These are phyloP conservation scores for Calonectria multiphialidica DNA, from an alignment of 2,329 filamentous ascomycete genomes.

Conservation along the genomic window DNA sequence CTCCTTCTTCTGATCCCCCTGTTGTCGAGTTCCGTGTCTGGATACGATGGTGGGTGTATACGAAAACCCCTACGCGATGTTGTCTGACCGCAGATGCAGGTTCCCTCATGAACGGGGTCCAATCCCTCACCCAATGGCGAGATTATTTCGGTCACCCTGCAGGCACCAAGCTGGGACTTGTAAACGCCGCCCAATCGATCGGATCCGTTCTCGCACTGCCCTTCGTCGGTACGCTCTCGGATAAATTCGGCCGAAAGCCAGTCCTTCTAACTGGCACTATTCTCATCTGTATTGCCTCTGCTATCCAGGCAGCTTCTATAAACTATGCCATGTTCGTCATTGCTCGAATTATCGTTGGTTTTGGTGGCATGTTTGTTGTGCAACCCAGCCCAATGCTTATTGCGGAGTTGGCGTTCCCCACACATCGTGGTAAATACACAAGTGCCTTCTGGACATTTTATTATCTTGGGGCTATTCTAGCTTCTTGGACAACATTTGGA, in stretches of 20 bases:
- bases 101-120: constrained; percentile 55
- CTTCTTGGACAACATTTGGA: constrained; percentile 54
- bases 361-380: constrained; percentile 44
- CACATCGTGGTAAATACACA: constrained; percentile 48
- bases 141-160: constrained; percentile 51
- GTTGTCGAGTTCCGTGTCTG: constrained; percentile 54
- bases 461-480: constrained; percentile 52
- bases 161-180: constrained; percentile 45
- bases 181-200: constrained; percentile 49
- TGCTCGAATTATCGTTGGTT: constrained; percentile 48
- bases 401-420: constrained; percentile 49
- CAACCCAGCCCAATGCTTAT: constrained; percentile 48
- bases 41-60: constrained; percentile 55
- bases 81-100: constrained; percentile 32
- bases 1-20: constrained; percentile 57
- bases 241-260: constrained; percentile 53
- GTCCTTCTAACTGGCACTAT: constrained; percentile 49
- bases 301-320: constrained; percentile 51
- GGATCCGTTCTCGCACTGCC: constrained; percentile 50
- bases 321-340: constrained; percentile 52
- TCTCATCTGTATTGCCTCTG: constrained; percentile 50
- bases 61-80: neutral
- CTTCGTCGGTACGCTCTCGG: constrained; percentile 49
- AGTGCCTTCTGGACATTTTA: constrained; percentile 51
- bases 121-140: constrained; percentile 54